A percentile compares a stretch with the other conserved stretches of the same genome.
These are phyloP conservation scores for Fallopia convolvulus DNA, from an alignment of 148 eudicot genomes.

Conservation along the genomic window DNA sequence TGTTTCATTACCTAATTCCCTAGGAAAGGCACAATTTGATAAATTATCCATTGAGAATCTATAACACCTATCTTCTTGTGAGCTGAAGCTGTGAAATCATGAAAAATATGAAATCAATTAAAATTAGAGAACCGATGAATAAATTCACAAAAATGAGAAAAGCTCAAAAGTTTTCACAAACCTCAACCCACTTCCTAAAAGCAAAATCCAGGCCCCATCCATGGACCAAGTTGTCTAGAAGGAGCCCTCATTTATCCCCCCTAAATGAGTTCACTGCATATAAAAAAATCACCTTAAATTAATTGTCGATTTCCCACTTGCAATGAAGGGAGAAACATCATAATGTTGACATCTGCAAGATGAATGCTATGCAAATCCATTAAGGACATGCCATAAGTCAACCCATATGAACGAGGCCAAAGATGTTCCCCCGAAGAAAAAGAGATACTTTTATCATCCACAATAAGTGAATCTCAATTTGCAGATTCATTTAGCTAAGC, in stretches of 20 bases:
- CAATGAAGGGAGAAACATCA: background rate
- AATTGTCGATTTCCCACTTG: background rate
- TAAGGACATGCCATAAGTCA: slow-evolving; percentile 28
- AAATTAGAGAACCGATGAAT: too few relatives aligned
- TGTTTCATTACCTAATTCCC: too few relatives aligned
- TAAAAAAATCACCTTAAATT: background rate
- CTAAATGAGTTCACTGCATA: slow-evolving; percentile 50
- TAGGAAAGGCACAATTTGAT: too few relatives aligned
- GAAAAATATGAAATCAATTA: too few relatives aligned
- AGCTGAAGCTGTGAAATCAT: too few relatives aligned
- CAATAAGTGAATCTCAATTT: background rate
- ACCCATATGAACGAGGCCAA: slow-evolving; percentile 54
- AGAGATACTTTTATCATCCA: background rate
- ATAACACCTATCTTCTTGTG: too few relatives aligned
- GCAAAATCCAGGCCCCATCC: too few relatives aligned
- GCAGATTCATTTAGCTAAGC: background rate
- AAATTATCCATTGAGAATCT: too few relatives aligned
- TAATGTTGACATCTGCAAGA: slow-evolving; percentile 54
- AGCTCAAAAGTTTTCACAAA: too few relatives aligned
- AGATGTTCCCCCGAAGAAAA: slow-evolving; percentile 43
- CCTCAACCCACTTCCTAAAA: too few relatives aligned
- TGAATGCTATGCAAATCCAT: slow-evolving; percentile 55
- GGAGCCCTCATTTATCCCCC: slow-evolving; percentile 50
- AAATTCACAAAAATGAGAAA: too few relatives aligned
- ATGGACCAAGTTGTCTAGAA: too few relatives aligned